Evolutionary conservation across 768 basidiomycete species (phyloP).

Genomic region (Rhodotorula taiwanensis): DNA sequence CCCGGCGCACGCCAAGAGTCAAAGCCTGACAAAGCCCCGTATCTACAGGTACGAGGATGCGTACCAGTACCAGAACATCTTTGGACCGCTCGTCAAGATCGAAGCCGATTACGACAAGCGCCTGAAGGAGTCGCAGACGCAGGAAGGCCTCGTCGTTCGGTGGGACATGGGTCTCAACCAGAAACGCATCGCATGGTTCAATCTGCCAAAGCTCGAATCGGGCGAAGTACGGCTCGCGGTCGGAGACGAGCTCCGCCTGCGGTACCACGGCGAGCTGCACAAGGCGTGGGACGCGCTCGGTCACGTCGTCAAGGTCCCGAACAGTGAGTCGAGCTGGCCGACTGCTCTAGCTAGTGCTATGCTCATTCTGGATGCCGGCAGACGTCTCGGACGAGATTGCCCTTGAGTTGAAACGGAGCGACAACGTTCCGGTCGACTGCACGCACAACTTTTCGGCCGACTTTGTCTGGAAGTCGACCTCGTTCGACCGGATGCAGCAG

Average conservation of each 20-base stretch:
- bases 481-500: constrained; percentile 97
- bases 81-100: constrained; percentile 97
- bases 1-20: no score
- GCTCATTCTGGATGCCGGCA: constrained; percentile 42
- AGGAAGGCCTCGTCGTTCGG: constrained; percentile 87
- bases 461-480: constrained; percentile 99
- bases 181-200: constrained; percentile 98
- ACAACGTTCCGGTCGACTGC: constrained; percentile 87
- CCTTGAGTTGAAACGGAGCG: constrained; percentile 78
- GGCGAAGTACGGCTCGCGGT: constrained; percentile 95
- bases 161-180: constrained; percentile 99
- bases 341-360: background rate
- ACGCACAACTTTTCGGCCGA: constrained; percentile 95
- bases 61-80: constrained; percentile 99
- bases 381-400: constrained; percentile 98
- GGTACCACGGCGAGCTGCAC: constrained; percentile 80
- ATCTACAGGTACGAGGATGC: constrained; percentile 82
- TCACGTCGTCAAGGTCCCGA: constrained; percentile 97
- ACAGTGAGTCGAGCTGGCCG: constrained; percentile 58
- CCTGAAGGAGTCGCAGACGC: constrained; percentile 96
- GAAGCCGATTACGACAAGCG: constrained; percentile 98
- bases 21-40: background rate
- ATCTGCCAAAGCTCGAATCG: constrained; percentile 90
- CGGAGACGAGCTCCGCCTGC: constrained; percentile 85
- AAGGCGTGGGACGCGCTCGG: constrained; percentile 96